Evolutionary conservation across 331 rosid species (phyloP).

Genomic region (Dryas integrifolia): DNA sequence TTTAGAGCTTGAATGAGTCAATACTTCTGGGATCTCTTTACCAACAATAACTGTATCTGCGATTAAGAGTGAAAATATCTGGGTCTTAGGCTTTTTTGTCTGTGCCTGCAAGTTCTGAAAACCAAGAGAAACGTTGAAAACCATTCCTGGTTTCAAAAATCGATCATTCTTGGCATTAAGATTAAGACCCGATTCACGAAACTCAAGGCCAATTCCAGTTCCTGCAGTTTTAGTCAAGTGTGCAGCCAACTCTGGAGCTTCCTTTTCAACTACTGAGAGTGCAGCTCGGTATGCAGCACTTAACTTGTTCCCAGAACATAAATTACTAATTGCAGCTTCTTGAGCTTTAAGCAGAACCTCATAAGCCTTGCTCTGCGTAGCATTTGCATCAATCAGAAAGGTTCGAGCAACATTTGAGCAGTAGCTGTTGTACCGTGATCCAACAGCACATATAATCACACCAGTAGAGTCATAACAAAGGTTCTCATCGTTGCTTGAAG

Average conservation of each 20-base stretch:
- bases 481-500: slow-evolving; percentile 69
- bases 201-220: slow-evolving; percentile 76
- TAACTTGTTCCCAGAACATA: slow-evolving; percentile 57
- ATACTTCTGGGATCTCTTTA: slow-evolving; percentile 52
- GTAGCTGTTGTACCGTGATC: slow-evolving; percentile 71
- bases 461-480: slow-evolving; percentile 68
- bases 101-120: slow-evolving; percentile 63
- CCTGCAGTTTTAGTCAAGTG: slow-evolving; percentile 68
- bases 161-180: slow-evolving; percentile 66
- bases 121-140: slow-evolving; percentile 73
- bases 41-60: slow-evolving; percentile 63
- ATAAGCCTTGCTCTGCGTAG: slow-evolving; percentile 66
- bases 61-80: slow-evolving; percentile 56
- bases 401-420: slow-evolving; percentile 76
- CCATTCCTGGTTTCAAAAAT: slow-evolving; percentile 58
- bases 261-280: slow-evolving; percentile 55
- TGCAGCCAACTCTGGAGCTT: slow-evolving; percentile 55
- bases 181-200: slow-evolving; percentile 70
- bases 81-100: slow-evolving; percentile 47
- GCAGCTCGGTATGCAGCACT: slow-evolving; percentile 63
- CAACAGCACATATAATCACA: slow-evolving; percentile 75
- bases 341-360: slow-evolving; percentile 71
- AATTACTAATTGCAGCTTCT: slow-evolving; percentile 50
- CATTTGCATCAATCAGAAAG: slow-evolving; percentile 64
- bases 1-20: slow-evolving; percentile 60